Percentiles rank a stretch among this genome's conserved stretches.
Conservation (phyloP, 2,329 filamentous ascomycete species). For the Sphaerostilbella broomeana region DNA sequence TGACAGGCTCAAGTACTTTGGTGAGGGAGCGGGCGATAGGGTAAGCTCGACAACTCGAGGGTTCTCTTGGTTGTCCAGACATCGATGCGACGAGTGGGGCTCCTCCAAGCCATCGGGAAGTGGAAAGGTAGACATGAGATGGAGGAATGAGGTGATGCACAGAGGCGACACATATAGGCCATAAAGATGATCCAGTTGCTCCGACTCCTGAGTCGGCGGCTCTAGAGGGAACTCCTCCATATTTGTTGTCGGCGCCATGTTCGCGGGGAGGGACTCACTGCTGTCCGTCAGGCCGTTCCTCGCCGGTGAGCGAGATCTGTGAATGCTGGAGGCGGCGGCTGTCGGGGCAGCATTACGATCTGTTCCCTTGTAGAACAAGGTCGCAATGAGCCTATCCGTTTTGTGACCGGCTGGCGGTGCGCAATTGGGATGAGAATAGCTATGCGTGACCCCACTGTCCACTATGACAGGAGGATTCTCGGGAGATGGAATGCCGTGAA, state of each 20-base stretch:
- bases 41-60: constrained; percentile 61
- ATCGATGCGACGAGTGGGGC: constrained; percentile 55
- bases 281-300: constrained; percentile 24
- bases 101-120: constrained; percentile 45
- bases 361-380: constrained; percentile 54
- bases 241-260: constrained; percentile 54
- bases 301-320: constrained; percentile 23
- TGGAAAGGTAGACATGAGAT: constrained; percentile 58
- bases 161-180: constrained; percentile 59
- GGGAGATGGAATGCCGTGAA: constrained; percentile 55
- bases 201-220: constrained; percentile 45
- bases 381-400: constrained; percentile 52
- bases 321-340: constrained; percentile 18
- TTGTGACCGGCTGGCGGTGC: constrained; percentile 42
- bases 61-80: constrained; percentile 53
- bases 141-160: constrained; percentile 59
- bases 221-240: constrained; percentile 55
- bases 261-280: constrained; percentile 36
- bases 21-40: constrained; percentile 53
- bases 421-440: constrained; percentile 58
- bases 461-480: constrained; percentile 54
- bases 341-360: constrained; percentile 28
- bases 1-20: constrained; percentile 57
- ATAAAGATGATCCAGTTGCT: constrained; percentile 59
- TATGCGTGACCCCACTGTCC: constrained; percentile 56